These are phyloP conservation scores for Xylaria hypoxylon DNA, from an alignment of 2,329 filamentous ascomycete species.

Conservation along the genomic window DNA sequence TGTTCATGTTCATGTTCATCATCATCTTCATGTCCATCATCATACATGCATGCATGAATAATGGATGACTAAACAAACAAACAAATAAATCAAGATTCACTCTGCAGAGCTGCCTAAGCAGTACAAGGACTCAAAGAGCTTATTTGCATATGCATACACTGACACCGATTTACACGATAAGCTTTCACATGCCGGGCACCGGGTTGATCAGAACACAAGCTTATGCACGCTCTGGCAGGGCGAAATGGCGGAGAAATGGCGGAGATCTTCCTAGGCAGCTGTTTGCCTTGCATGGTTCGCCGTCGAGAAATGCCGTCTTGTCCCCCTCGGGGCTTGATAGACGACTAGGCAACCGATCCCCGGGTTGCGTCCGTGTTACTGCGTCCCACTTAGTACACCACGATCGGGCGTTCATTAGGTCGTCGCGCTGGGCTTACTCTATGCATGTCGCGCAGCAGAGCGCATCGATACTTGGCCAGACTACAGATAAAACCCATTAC, in stretches of 20 bases:
- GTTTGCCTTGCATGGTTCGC: slow-evolving; percentile 34
- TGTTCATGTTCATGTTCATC: slow-evolving; percentile 10
- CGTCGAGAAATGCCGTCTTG: not conserved
- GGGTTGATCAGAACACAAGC: not conserved
- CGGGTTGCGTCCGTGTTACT: slow-evolving; percentile 21
- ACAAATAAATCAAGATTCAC: not conserved
- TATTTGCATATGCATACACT: slow-evolving; percentile 8
- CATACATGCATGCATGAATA: slow-evolving; percentile 6
- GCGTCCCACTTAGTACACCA: slow-evolving; percentile 26
- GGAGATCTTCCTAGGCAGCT: slow-evolving; percentile 16
- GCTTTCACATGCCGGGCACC: not conserved
- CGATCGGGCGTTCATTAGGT: slow-evolving; percentile 22
- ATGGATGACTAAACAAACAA: too few relatives aligned
- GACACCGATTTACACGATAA: not conserved
- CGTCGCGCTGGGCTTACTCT: slow-evolving; percentile 18
- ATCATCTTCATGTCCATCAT: not conserved
- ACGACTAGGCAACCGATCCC: slow-evolving; percentile 10
- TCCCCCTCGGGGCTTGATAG: slow-evolving; percentile 4
- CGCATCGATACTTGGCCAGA: slow-evolving; percentile 5
- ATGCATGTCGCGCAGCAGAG: slow-evolving; percentile 5
- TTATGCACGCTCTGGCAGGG: slow-evolving; percentile 22
- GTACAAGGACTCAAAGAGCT: slow-evolving; percentile 1
- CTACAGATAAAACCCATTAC: not conserved
- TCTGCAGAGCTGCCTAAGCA: slow-evolving; percentile 26
- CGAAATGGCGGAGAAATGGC: too few relatives aligned